Evolutionary conservation across 768 basidiomycete genomes (phyloP), one percentile per base, ranked within the genome.

Genomic region (Collybia sp.): DNA sequence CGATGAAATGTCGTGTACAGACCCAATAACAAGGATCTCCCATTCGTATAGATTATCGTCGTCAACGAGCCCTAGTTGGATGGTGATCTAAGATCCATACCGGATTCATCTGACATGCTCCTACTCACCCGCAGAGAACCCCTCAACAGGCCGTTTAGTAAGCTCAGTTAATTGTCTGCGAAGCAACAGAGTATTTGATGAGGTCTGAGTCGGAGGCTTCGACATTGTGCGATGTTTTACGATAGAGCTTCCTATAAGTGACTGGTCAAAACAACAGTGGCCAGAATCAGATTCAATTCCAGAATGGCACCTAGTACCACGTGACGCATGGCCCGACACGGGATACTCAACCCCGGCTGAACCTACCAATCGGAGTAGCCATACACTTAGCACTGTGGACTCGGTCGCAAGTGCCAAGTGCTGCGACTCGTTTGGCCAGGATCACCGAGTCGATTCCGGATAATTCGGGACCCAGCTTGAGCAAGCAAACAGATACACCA

Each of bases 21-120:
- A 94, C 92, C 93, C 92, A 60, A 95, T 95, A 54, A 96, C 85
- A 61, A 96, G 74, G 59, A 97, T 77, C 55, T 96, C 93, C 96
- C 96, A 99, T 70, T 97, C 94, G 48, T 87, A 91, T 11, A 97
- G 70, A 69, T 97, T 94, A 66, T 83, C 78, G 48, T 97, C 95
- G 63, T 98, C 93, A 39, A 93, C 93, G 45, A 99, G 82, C 34
- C 95, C 95, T 83, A 58, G 57, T 42, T 41, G 47, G 42, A 58
- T 59, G 57, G 54, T 40, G 61, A 60, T 59, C 60, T 56, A 51
- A 45, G 44, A 43, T 25, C 25, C 3, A 25, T 25, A 25, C 25
- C 42, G 48, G 54, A 64, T 63, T 59, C 57, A 51, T 37, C 54
- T 49, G 47, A 53, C 43, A 54, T 52, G 51, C 56, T 31, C 18